Conservation (phyloP, 352 stramenopile genomes). For the Peronospora farinosa region DNA sequence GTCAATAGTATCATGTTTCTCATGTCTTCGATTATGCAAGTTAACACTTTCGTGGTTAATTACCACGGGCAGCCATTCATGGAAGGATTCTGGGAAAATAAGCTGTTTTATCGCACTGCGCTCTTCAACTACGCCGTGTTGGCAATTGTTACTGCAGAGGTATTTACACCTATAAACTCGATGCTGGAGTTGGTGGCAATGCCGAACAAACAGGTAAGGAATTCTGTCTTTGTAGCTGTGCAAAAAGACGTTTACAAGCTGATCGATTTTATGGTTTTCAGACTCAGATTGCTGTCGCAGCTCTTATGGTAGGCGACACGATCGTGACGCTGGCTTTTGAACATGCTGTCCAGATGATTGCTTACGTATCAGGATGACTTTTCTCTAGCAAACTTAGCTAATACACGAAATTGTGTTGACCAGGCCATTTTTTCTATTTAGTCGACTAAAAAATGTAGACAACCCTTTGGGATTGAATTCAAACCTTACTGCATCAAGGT, state of each 20-base stretch:
- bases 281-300: constrained; percentile 38
- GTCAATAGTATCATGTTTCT: constrained; percentile 99
- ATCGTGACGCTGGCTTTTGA: constrained; percentile 47
- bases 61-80: constrained; percentile 98
- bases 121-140: constrained; percentile 72
- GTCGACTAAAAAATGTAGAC: too few species aligned
- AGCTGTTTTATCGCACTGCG: constrained; percentile 86
- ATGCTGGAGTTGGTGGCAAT: constrained; percentile 88
- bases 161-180: constrained; percentile 86
- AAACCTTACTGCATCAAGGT: too few species aligned
- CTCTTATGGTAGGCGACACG: constrained; percentile 52
- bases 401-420: background rate
- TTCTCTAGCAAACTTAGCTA: background rate
- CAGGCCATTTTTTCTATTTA: too few species aligned
- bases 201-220: constrained; percentile 49
- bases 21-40: constrained; percentile 88
- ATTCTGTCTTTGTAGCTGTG: background rate
- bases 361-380: constrained; percentile 14
- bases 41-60: constrained; percentile 98
- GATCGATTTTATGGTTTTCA: constrained; percentile 21
- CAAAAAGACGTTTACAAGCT: background rate
- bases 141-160: constrained; percentile 86
- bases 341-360: constrained; percentile 31
- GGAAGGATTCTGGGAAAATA: constrained; percentile 95
- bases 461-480: too few species aligned